These are phyloP conservation scores for Mortierella sp. DNA, from an alignment of 371 early-diverging fungal genomes.

Conservation along the genomic window DNA sequence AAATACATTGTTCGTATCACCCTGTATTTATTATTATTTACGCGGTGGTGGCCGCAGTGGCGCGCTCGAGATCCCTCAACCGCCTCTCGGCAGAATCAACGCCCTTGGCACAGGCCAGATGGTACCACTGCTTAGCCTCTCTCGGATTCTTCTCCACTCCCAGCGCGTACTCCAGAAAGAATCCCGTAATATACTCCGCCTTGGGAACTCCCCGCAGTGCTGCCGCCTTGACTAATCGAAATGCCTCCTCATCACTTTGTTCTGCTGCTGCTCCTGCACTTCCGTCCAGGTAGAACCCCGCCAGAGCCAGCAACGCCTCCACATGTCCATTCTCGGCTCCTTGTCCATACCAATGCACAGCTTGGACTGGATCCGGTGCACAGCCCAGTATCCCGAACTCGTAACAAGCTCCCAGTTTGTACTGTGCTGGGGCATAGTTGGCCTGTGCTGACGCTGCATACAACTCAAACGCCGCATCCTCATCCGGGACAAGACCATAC, in stretches of 20 bases:
- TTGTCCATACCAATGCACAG: slow-evolving; percentile 51
- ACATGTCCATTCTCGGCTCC: slow-evolving; percentile 55
- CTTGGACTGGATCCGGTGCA: slow-evolving; percentile 49
- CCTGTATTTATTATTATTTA: neutral
- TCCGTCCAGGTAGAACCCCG: slow-evolving; percentile 55
- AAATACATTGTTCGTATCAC: neutral
- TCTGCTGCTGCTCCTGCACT: slow-evolving; percentile 47
- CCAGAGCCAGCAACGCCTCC: slow-evolving; percentile 47
- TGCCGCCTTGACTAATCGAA: slow-evolving; percentile 42
- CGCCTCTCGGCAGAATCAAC: slow-evolving; percentile 50
- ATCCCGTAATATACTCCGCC: slow-evolving; percentile 56
- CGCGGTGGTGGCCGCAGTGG: neutral
- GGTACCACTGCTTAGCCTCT: slow-evolving; percentile 55
- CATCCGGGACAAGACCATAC: slow-evolving; percentile 56
- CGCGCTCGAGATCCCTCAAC: slow-evolving; percentile 36
- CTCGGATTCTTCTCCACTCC: slow-evolving; percentile 35
- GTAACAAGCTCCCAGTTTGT: slow-evolving; percentile 52
- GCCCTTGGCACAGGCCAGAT: slow-evolving; percentile 54
- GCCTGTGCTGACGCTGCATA: slow-evolving; percentile 58
- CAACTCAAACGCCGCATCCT: slow-evolving; percentile 51
- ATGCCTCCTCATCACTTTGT: slow-evolving; percentile 55
- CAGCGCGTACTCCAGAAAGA: slow-evolving; percentile 51
- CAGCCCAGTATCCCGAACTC: slow-evolving; percentile 51
- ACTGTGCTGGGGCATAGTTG: slow-evolving; percentile 55
- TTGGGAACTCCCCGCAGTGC: slow-evolving; percentile 50